phyloP scores from a whole-genome alignment of 2,329 filamentous ascomycete genomes.

The Sporothrix luriei region DNA sequence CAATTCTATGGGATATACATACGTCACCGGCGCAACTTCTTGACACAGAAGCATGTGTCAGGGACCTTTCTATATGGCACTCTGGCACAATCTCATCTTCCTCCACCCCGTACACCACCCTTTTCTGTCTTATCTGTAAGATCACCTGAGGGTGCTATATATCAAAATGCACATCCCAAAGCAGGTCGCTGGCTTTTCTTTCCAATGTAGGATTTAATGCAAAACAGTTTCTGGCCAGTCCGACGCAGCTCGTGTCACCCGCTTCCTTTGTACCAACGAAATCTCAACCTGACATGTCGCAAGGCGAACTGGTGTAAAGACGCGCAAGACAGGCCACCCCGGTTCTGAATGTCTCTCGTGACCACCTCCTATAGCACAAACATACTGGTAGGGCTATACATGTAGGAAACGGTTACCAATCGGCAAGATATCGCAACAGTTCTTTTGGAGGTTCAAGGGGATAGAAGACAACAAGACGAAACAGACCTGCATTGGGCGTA shows the following conservation, averaged over 20 bases:
- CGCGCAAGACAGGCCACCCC: slow-evolving; percentile 9
- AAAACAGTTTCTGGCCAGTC: no score
- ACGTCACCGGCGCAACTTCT: not conserved
- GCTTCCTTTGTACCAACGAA: no score
- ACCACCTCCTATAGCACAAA: slow-evolving; percentile 11
- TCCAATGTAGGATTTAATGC: not conserved
- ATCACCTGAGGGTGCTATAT: slow-evolving; percentile 16
- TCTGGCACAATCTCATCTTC: no score
- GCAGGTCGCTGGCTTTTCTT: not conserved
- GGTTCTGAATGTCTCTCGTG: slow-evolving; percentile 8
- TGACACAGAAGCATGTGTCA: not conserved
- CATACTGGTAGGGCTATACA: slow-evolving; percentile 3
- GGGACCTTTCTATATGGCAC: not conserved
- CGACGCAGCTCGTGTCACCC: no score
- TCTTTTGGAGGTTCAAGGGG: no score
- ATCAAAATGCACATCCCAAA: not conserved
- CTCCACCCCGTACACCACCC: not conserved
- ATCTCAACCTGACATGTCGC: not conserved
- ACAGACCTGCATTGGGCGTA: not conserved
- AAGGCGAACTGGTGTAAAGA: not conserved
- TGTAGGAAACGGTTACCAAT: slow-evolving; percentile 3
- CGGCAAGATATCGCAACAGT: not conserved
- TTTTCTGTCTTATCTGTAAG: not conserved
- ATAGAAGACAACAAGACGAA: not conserved
- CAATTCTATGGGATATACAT: no score